Conservation (phyloP, 164 flowering plant species). For the Berberis vulgaris region DNA sequence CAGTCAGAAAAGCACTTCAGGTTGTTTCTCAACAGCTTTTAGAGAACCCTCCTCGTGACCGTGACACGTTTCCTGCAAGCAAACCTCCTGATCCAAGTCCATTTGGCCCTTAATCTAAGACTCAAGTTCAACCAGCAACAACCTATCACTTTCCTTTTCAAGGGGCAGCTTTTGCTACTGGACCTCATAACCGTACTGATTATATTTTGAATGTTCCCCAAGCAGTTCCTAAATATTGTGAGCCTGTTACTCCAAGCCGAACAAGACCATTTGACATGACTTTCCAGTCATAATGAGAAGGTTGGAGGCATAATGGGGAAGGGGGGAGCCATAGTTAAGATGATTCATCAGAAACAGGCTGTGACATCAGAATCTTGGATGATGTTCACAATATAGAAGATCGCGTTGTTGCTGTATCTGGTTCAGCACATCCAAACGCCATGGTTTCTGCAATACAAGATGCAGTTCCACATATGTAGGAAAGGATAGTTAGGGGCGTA, state of each 20-base stretch:
- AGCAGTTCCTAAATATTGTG: conserved; percentile 33
- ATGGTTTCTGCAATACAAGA: conserved; percentile 82
- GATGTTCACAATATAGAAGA: conserved; percentile 53
- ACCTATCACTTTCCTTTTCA: conserved; percentile 33
- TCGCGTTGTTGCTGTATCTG: conserved; percentile 70
- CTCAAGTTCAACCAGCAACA: conserved; percentile 25
- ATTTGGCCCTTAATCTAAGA: neutral
- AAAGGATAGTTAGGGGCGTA: conserved; percentile 30
- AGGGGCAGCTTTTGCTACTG: conserved; percentile 32
- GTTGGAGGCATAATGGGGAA: conserved; percentile 85
- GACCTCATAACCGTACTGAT: conserved; percentile 44
- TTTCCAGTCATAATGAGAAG: conserved; percentile 58
- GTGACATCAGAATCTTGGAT: conserved; percentile 77
- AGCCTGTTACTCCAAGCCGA: conserved; percentile 6
- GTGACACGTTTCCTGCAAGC: conserved; percentile 30
- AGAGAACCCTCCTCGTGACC: conserved; percentile 46
- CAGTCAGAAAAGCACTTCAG: conserved; percentile 63
- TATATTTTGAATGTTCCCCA: conserved; percentile 24
- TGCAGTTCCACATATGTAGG: conserved; percentile 77
- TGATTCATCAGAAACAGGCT: conserved; percentile 62
- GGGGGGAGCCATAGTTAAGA: conserved; percentile 35
- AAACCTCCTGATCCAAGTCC: conserved; percentile 5
- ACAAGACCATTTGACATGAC: conserved; percentile 40
- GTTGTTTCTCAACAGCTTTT: conserved; percentile 64
- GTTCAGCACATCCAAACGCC: conserved; percentile 27